Evolutionary conservation across 257 asterid genomes (phyloP), one percentile per base, ranked within the genome.

Genomic region (Cinchona pubescens): DNA sequence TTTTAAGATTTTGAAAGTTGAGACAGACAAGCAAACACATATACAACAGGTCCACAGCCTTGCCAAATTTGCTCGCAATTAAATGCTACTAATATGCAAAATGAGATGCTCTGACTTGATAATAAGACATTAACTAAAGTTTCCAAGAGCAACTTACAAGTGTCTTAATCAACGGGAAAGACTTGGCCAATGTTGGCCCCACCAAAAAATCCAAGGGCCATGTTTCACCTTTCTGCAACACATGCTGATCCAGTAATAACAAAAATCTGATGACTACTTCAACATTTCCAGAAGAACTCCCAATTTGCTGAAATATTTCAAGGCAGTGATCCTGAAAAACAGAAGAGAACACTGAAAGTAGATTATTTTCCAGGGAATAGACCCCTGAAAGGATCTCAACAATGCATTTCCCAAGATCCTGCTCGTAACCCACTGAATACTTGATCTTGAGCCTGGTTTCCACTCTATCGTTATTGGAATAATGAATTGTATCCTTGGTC

Each of bases 191-290:
- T 69, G 83, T 83, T 71, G 98, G 98, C 38, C 96, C 97, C 73
- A 88, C 89, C 83, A 92, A 84, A 80, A 86, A 76, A 60, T 84
- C 78, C 83, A 93, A 79, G 71, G 98, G 98, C 99, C 99, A 95
- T 29, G 81, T 81, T 89, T 95, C 98, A 78, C 87, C 96, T 83
- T 86, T 86, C 86, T 71, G 85, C 81, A 89, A 89, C 42, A 87
- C 94, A 51, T 90, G 88, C 71, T 75, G 80, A 60, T 88, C 96
- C 84, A 92, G 79, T 71, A 89, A 79, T 71, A 79, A 73, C 84
- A 86, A 75, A 84, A 95, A 91, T 51, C 78, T 83, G 77, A 87
- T 87, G 68, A 86, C 83, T 84, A 85, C 76, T 66, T 83, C 90
- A 60, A 81, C 84, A 73, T 80, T 85, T 82, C 69, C 87, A n/a